Evolutionary conservation across 768 basidiomycete genomes (phyloP).

Genomic region (Russula earlei): DNA sequence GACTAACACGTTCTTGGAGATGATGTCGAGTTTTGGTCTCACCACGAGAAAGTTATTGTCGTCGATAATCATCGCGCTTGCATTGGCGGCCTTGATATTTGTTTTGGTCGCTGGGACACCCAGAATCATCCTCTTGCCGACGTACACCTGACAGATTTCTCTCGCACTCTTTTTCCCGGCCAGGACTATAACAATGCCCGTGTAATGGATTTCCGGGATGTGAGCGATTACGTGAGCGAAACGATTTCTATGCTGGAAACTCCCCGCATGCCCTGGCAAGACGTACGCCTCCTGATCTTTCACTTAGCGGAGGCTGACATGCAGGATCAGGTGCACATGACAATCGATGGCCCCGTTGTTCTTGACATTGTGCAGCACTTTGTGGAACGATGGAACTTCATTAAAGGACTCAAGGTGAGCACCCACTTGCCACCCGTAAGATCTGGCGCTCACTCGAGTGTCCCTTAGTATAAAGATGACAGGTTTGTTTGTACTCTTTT

Average conservation of each 20-base stretch:
- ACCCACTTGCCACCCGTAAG: not conserved
- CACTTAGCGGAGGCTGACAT: not conserved
- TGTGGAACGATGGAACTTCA: constrained; percentile 83
- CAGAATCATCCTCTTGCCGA: constrained; percentile 86
- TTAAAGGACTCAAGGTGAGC: constrained; percentile 70
- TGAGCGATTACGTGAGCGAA: constrained; percentile 67
- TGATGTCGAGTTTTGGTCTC: constrained; percentile 79
- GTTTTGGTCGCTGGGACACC: constrained; percentile 97
- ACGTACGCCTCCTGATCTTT: constrained; percentile 43
- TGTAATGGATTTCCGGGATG: constrained; percentile 71
- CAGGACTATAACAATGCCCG: constrained; percentile 92
- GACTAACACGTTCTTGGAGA: constrained; percentile 32
- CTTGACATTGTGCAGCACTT: constrained; percentile 93
- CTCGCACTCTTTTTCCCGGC: constrained; percentile 80
- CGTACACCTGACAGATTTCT: constrained; percentile 81
- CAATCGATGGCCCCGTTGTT: constrained; percentile 68
- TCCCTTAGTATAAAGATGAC: constrained; percentile 31
- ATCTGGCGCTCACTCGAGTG: not conserved
- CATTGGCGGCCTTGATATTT: constrained; percentile 91
- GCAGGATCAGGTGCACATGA: constrained; percentile 66
- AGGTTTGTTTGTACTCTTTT: constrained; percentile 30
- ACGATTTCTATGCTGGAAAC: constrained; percentile 57
- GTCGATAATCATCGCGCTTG: constrained; percentile 82
- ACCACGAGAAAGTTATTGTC: constrained; percentile 88
- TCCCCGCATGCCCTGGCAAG: constrained; percentile 91